phyloP scores from a whole-genome alignment of 371 early-diverging fungal species.

The Rhizopus stolonifer region DNA sequence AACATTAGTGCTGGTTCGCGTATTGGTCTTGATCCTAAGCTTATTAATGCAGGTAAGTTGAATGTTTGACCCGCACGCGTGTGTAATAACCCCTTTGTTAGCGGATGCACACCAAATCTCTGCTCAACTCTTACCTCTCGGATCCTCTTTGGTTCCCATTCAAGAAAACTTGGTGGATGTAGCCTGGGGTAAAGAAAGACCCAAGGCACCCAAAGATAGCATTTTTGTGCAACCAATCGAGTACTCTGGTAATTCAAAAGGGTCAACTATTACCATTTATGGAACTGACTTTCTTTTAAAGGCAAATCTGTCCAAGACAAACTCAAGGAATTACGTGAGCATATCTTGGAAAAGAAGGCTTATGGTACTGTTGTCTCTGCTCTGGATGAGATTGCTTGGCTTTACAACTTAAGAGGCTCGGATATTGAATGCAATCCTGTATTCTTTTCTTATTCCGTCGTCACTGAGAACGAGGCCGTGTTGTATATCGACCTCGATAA shows the following conservation, averaged over 20 bases:
- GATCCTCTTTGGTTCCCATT: slow-evolving; percentile 59
- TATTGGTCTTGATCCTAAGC: slow-evolving; percentile 86
- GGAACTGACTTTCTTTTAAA: slow-evolving; percentile 4
- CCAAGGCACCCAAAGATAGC: slow-evolving; percentile 63
- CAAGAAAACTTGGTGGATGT: slow-evolving; percentile 79
- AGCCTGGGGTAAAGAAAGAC: slow-evolving; percentile 76
- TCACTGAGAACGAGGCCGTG: slow-evolving; percentile 67
- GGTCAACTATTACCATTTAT: slow-evolving; percentile 9
- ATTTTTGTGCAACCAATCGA: slow-evolving; percentile 67
- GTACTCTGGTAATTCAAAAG: slow-evolving; percentile 66
- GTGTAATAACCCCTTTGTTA: slow-evolving; percentile 5
- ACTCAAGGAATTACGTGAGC: slow-evolving; percentile 60
- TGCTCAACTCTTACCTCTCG: slow-evolving; percentile 52
- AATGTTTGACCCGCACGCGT: too few species aligned
- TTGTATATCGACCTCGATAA: slow-evolving; percentile 84
- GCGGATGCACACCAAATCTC: slow-evolving; percentile 62
- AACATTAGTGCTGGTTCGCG: slow-evolving; percentile 65
- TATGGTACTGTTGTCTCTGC: slow-evolving; percentile 81
- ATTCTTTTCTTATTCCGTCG: slow-evolving; percentile 92
- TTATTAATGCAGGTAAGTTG: slow-evolving; percentile 69
- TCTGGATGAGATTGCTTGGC: slow-evolving; percentile 95
- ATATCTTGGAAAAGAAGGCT: slow-evolving; percentile 58
- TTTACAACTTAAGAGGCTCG: slow-evolving; percentile 96
- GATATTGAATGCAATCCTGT: slow-evolving; percentile 98
- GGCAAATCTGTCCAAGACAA: slow-evolving; percentile 57